Conservation (phyloP, 805 yeast genomes). For the Sugiyamaella lignohabitans region DNA sequence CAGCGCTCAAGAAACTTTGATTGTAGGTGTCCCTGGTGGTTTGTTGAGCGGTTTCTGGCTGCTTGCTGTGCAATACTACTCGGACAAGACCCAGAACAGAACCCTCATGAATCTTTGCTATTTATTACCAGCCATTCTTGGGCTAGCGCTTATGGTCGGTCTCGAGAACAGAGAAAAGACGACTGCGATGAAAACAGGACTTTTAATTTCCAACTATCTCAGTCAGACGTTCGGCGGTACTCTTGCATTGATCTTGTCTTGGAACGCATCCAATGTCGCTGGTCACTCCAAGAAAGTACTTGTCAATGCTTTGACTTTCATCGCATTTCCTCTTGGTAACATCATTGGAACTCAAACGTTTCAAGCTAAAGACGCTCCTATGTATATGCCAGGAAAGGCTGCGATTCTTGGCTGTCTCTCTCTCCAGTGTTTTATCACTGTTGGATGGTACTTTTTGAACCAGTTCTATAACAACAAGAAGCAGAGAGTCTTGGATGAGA, state of each 20-base stretch:
- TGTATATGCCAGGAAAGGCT: background rate
- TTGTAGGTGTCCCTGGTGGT: slow-evolving; percentile 6
- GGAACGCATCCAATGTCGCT: slow-evolving; percentile 42
- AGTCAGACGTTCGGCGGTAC: slow-evolving; percentile 5
- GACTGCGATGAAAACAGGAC: slow-evolving; percentile 1
- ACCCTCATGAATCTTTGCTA: slow-evolving; percentile 4
- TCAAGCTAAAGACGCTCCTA: background rate
- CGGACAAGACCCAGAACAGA: slow-evolving; percentile 1
- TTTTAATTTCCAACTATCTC: slow-evolving; percentile 1
- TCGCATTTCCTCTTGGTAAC: slow-evolving; percentile 61
- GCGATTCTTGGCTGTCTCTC: background rate
- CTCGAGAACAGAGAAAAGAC: slow-evolving; percentile 2
- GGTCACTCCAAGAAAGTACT: slow-evolving; percentile 70
- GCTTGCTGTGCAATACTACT: background rate
- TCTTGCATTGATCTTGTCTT: slow-evolving; percentile 1
- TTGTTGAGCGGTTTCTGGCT: slow-evolving; percentile 1
- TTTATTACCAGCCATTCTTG: background rate
- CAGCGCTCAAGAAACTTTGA: background rate
- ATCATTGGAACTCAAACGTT: slow-evolving; percentile 58
- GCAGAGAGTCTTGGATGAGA: background rate
- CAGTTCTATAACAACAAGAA: background rate
- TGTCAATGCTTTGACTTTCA: slow-evolving; percentile 50
- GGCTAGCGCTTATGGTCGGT: background rate
- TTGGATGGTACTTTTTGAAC: background rate
- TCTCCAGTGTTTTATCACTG: background rate